Conservation (phyloP, 129 eudicot species). For the Centaurea solstitialis region DNA sequence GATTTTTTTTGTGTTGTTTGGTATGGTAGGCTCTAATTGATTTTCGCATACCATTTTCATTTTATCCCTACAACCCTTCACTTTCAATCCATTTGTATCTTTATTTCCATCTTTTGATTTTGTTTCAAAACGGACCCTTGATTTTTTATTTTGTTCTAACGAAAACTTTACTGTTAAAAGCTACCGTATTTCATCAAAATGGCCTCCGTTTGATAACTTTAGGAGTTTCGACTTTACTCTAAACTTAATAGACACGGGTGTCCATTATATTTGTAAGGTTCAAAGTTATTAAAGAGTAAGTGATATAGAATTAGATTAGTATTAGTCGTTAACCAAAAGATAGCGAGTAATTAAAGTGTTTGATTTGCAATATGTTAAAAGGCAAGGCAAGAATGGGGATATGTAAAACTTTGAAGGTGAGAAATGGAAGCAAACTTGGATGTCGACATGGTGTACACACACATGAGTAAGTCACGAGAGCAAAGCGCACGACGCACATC, state of each 20-base stretch:
- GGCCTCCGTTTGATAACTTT: neutral
- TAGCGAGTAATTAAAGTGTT: neutral
- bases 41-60: slow-evolving; percentile 15
- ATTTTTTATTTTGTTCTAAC: neutral
- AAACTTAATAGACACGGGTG: neutral
- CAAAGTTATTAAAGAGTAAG: neutral
- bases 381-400: neutral
- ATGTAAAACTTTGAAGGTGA: neutral
- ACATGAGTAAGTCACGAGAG: neutral
- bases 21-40: slow-evolving; percentile 23
- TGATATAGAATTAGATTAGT: neutral
- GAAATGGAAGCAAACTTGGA: neutral
- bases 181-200: neutral
- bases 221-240: neutral
- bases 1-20: slow-evolving; percentile 3
- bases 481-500: neutral
- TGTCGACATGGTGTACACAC: neutral
- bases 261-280: neutral
- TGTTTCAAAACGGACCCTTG: neutral
- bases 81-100: neutral
- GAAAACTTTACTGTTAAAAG: neutral
- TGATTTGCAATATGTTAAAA: neutral
- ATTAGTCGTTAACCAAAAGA: neutral
- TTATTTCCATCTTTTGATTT: slow-evolving; percentile 7
- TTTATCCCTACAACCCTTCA: slow-evolving; percentile 13